Evolutionary conservation across 2,329 filamentous ascomycete species (phyloP).

Genomic region (Penicillium sp.): DNA sequence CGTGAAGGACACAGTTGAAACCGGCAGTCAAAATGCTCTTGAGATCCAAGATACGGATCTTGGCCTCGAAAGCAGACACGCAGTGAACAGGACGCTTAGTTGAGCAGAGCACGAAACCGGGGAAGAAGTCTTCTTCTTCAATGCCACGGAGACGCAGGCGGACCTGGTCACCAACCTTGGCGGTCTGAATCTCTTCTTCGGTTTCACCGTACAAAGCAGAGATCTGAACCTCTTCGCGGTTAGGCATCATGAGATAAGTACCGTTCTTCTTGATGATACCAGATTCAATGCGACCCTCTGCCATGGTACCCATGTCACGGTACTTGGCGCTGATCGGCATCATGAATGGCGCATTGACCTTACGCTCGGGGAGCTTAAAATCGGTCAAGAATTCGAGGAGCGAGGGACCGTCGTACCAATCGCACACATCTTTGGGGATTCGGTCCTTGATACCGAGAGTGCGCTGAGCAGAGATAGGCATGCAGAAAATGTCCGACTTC

Average conservation of each 20-base stretch:
- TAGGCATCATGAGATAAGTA: constrained; percentile 91
- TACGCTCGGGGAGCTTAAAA: constrained; percentile 91
- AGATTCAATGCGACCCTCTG: constrained; percentile 95
- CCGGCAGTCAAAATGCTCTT: constrained; percentile 92
- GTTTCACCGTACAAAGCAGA: constrained; percentile 90
- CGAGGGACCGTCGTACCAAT: constrained; percentile 87
- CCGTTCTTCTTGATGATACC: constrained; percentile 90
- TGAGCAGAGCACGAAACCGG: constrained; percentile 94
- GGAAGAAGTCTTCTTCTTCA: constrained; percentile 94
- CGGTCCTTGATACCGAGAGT: constrained; percentile 85
- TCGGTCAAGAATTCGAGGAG: constrained; percentile 92
- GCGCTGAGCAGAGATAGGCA: constrained; percentile 92
- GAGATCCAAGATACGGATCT: constrained; percentile 91
- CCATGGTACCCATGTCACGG: constrained; percentile 93
- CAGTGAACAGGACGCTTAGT: constrained; percentile 91
- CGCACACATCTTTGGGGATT: constrained; percentile 69
- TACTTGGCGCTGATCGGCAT: constrained; percentile 98
- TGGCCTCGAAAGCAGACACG: constrained; percentile 86
- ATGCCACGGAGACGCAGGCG: constrained; percentile 88
- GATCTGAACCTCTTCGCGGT: constrained; percentile 76
- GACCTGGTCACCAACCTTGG: constrained; percentile 91
- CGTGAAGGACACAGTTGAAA: constrained; percentile 97
- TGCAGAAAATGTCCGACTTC: constrained; percentile 90
- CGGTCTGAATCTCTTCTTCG: constrained; percentile 81
- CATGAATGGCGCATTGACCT: constrained; percentile 98